Evolutionary conservation across 2,329 filamentous ascomycete genomes (phyloP).

Genomic region (Pestalotiopsis sp.): DNA sequence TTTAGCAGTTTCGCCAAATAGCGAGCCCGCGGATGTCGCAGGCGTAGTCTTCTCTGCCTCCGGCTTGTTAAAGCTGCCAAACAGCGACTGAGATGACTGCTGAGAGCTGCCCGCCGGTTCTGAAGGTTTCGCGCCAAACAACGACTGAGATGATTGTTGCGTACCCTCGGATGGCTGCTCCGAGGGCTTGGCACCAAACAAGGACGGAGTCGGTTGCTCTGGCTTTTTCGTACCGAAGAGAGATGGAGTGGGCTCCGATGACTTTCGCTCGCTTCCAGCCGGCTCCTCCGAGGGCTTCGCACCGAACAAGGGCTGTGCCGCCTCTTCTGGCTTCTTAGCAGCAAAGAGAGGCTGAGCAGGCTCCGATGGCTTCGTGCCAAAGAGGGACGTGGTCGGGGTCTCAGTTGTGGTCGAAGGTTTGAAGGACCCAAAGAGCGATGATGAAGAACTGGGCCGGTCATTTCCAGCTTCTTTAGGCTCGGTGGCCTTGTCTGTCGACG

Average conservation of each 20-base stretch:
- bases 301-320: slow-evolving; percentile 18
- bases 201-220: not conserved
- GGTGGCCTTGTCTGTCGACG: slow-evolving; percentile 14
- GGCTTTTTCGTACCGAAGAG: not conserved
- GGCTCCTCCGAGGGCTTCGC: slow-evolving; percentile 29
- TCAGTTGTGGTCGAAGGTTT: not conserved
- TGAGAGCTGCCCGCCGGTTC: slow-evolving; percentile 16
- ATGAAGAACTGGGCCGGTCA: slow-evolving; percentile 21
- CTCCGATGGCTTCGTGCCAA: not conserved
- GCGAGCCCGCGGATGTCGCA: slow-evolving; percentile 13
- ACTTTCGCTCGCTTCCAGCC: not conserved
- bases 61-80: not conserved
- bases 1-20: slow-evolving; percentile 20
- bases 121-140: slow-evolving; percentile 1
- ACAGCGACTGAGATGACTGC: slow-evolving; percentile 8
- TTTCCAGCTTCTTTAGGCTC: slow-evolving; percentile 34
- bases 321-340: slow-evolving; percentile 22
- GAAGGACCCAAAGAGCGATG: not conserved
- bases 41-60: slow-evolving; percentile 1
- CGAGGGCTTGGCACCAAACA: slow-evolving; percentile 4
- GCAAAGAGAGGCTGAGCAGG: not conserved
- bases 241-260: not conserved
- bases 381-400: not conserved
- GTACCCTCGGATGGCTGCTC: slow-evolving; percentile 24
- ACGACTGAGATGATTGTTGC: slow-evolving; percentile 26